Evolutionary conservation across 139 green algal genomes (phyloP).

Genomic region (Spirogloea muscicola): DNA sequence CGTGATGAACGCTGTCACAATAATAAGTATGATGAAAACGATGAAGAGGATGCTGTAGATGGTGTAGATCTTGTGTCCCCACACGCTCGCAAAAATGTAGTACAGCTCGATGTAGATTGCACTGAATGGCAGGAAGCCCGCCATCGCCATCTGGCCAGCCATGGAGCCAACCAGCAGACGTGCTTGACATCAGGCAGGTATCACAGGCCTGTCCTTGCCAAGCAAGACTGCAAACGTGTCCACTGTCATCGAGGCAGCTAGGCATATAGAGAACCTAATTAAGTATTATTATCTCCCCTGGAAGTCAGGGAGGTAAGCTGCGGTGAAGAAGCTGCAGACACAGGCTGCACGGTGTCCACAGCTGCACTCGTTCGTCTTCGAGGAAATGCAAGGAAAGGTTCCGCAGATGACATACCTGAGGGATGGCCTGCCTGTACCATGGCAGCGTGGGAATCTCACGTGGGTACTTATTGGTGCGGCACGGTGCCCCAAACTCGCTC

Average conservation of each 20-base stretch:
- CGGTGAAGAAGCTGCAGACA: too few species aligned
- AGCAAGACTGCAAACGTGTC: too few species aligned
- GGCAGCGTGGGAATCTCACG: slow-evolving; percentile 57
- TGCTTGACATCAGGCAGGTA: too few species aligned
- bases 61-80: slow-evolving; percentile 89
- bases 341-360: too few species aligned
- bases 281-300: too few species aligned
- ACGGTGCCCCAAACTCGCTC: slow-evolving; percentile 56
- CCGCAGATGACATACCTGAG: slow-evolving; percentile 18
- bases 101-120: slow-evolving; percentile 73
- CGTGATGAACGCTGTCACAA: slow-evolving; percentile 61
- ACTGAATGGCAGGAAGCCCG: slow-evolving; percentile 68
- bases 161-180: too few species aligned
- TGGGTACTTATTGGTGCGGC: slow-evolving; percentile 58
- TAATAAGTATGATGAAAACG: slow-evolving; percentile 62
- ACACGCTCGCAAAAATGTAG: slow-evolving; percentile 81
- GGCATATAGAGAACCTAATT: too few species aligned
- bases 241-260: too few species aligned
- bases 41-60: slow-evolving; percentile 65
- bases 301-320: too few species aligned
- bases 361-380: not conserved
- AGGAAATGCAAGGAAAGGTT: not conserved
- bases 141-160: slow-evolving; percentile 61
- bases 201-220: too few species aligned
- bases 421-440: slow-evolving; percentile 53